These are phyloP conservation scores for Hawksworthiomyces lignivorus DNA, from an alignment of 2,329 filamentous ascomycete genomes.

Conservation along the genomic window DNA sequence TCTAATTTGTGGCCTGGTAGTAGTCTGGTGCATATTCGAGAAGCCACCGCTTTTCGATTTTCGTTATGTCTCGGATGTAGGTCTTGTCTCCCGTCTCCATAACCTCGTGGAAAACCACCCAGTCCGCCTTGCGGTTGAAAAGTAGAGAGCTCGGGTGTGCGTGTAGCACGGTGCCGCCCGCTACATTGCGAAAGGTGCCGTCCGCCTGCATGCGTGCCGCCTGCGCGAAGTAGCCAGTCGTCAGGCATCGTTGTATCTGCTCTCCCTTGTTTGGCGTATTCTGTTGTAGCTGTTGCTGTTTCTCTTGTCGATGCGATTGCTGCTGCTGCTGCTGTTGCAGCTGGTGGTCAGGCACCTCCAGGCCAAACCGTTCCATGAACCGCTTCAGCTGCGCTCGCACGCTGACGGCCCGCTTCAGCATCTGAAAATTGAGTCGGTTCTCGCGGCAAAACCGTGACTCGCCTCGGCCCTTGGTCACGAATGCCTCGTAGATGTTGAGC, in stretches of 20 bases:
- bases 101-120: slow-evolving; percentile 92
- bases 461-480: slow-evolving; percentile 74
- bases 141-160: slow-evolving; percentile 89
- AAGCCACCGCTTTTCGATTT: slow-evolving; percentile 89
- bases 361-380: slow-evolving; percentile 78
- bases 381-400: slow-evolving; percentile 80
- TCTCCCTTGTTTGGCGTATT: slow-evolving; percentile 45
- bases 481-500: slow-evolving; percentile 87
- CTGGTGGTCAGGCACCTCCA: slow-evolving; percentile 51
- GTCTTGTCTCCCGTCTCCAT: slow-evolving; percentile 84
- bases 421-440: slow-evolving; percentile 80
- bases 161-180: slow-evolving; percentile 67
- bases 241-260: slow-evolving; percentile 75
- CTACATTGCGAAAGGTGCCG: slow-evolving; percentile 81
- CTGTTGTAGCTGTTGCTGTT: too few relatives aligned
- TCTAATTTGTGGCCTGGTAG: slow-evolving; percentile 43
- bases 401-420: slow-evolving; percentile 72
- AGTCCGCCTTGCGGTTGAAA: slow-evolving; percentile 94
- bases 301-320: too few relatives aligned
- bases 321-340: slow-evolving; percentile 6
- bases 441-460: slow-evolving; percentile 82
- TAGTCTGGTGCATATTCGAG: slow-evolving; percentile 81
- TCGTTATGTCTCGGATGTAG: slow-evolving; percentile 86
- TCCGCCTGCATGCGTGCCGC: slow-evolving; percentile 91
- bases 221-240: slow-evolving; percentile 86